A percentile compares a stretch with the other conserved stretches of the same genome.
These are phyloP conservation scores for Cerrena zonata DNA, from an alignment of 1,284 basidiomycete species.

Conservation along the genomic window DNA sequence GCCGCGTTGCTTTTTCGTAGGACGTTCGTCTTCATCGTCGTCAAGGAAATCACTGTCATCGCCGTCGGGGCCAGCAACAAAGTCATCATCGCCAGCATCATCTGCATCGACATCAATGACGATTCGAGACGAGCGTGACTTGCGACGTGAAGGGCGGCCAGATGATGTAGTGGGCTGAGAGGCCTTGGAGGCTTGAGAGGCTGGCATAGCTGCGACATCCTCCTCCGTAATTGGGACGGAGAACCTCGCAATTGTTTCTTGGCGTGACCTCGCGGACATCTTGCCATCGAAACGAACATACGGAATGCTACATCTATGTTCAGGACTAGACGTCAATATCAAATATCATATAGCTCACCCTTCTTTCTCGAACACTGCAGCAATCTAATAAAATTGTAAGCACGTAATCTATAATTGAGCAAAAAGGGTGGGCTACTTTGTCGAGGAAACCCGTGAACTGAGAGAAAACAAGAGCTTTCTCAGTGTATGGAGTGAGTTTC, in stretches of 20 bases:
- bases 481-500: conserved; percentile 56
- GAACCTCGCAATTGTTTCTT: conserved; percentile 73
- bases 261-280: conserved; percentile 72
- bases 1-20: conserved; percentile 31
- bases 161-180: conserved; percentile 1
- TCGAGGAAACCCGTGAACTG: conserved; percentile 83
- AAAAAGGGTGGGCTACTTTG: conserved; percentile 42
- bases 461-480: conserved; percentile 80
- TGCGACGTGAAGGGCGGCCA: conserved; percentile 21
- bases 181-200: conserved; percentile 12
- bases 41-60: conserved; percentile 40
- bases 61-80: conserved; percentile 32
- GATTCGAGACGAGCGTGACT: conserved; percentile 13
- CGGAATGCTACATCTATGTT: conserved; percentile 46
- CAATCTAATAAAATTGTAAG: conserved; percentile 39
- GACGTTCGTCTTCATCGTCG: conserved; percentile 34
- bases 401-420: conserved; percentile 25
- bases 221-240: conserved; percentile 52
- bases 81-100: conserved; percentile 28
- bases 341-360: conserved; percentile 43
- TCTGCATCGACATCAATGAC: conserved; percentile 14
- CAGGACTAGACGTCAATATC: neutral
- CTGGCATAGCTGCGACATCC: conserved; percentile 10
- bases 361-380: conserved; percentile 56
- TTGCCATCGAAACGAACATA: conserved; percentile 79